These are phyloP conservation scores for Daedalea quercina DNA, from an alignment of 768 basidiomycete genomes.

Conservation along the genomic window DNA sequence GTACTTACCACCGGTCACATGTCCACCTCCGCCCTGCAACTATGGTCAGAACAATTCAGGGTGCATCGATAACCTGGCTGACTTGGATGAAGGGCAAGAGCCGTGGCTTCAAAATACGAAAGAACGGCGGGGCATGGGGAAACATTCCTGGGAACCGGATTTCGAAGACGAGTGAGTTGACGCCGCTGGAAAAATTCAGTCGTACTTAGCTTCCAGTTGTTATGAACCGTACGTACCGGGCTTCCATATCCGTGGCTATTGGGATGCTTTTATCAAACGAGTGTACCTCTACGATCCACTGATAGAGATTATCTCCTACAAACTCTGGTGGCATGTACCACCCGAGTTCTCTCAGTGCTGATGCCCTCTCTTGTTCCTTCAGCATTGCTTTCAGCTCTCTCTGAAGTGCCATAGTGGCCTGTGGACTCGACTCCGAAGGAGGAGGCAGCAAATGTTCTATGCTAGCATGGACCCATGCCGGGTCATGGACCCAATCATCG, in stretches of 20 bases:
- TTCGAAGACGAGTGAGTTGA: conserved; percentile 68
- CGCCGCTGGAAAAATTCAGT: conserved; percentile 29
- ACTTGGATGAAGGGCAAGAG: conserved; percentile 60
- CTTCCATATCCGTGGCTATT: conserved; percentile 52
- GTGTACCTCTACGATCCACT: conserved; percentile 71
- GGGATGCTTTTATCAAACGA: conserved; percentile 58
- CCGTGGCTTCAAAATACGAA: conserved; percentile 67
- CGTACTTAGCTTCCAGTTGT: conserved; percentile 45
- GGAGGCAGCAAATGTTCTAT: conserved; percentile 50
- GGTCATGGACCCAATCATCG: conserved; percentile 51
- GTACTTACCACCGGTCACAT: conserved; percentile 50
- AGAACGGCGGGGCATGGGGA: conserved; percentile 69
- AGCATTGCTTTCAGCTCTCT: conserved; percentile 57
- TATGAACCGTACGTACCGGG: conserved; percentile 29
- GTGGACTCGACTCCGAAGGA: conserved; percentile 46
- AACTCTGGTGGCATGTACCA: conserved; percentile 69
- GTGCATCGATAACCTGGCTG: background rate
- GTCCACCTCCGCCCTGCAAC: conserved; percentile 54
- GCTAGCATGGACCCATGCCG: conserved; percentile 38
- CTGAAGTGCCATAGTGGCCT: conserved; percentile 51
- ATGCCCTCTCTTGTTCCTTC: conserved; percentile 45
- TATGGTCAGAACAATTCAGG: background rate
- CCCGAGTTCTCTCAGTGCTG: conserved; percentile 48
- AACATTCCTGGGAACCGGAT: conserved; percentile 62
- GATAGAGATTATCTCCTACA: conserved; percentile 61